Base-by-base conservation (phyloP, 2,329 filamentous ascomycete species). In the Biscogniauxia sp. region DNA sequence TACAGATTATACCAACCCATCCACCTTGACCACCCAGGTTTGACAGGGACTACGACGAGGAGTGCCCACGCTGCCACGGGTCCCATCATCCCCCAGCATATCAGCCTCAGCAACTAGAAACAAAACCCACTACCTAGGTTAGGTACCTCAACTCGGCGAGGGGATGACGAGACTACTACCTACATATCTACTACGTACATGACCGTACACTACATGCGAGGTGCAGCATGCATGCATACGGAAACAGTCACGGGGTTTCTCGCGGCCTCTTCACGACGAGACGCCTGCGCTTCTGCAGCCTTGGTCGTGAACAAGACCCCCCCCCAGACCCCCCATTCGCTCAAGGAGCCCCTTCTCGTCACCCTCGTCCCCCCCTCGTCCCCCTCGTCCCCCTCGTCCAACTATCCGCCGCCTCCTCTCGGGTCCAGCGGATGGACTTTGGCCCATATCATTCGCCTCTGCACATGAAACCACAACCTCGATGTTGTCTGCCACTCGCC, bases 181-280 rank as follows among this genome's bases (percentile, higher is more conserved):
- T 23, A n/a, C n/a, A n/a, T n/a, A n/a, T n/a, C n/a, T n/a, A n/a
- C n/a, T n/a, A n/a, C n/a, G n/a, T n/a, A n/a, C n/a, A n/a, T 23
- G 23, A n/a, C n/a, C n/a, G 23, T 23, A 23, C 23, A 23, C 28
- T 32, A 32, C 28, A 32, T 61, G 62, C 60, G 61, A 59, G 62
- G 57, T 66, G 64, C 64, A 66, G 63, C 41, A 53, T 63, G 63
- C 65, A 66, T 66, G 65, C 65, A 67, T 67, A 61, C n/a, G 45
- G 20, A 1, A 49, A 20, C 50, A 54, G 65, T 67, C 65, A 67
- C 65, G 65, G 65, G 65, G 61, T 58, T n/a, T 54, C 53, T 54
- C 28, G 15, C 3, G 26, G 25, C 11, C 20, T 55, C 58, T 17
- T 45, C 6, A 45, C 37, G 6, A 45, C 37, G 13, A 15, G 37